Evolutionary conservation across 2,329 filamentous ascomycete species (phyloP).

Genomic region (Lasiodiplodia sp.): DNA sequence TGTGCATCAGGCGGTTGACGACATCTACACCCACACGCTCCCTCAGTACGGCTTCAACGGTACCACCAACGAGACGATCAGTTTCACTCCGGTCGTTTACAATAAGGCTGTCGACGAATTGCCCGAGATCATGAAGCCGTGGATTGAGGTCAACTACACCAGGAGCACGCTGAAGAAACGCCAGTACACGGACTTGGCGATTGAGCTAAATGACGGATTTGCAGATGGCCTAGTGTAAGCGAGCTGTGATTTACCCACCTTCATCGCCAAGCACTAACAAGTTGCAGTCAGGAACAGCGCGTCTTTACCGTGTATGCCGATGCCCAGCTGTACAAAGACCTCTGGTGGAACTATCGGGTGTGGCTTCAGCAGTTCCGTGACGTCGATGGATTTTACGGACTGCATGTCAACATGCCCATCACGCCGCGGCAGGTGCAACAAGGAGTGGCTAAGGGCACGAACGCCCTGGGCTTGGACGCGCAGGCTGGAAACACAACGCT

Average conservation of each 20-base stretch:
- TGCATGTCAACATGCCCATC: constrained; percentile 1
- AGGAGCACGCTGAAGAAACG: not conserved
- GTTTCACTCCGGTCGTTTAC: not conserved
- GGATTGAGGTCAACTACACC: not conserved
- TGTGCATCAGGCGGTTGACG: not conserved
- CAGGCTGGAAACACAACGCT: not conserved
- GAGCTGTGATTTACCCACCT: not conserved
- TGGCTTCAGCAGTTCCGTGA: not conserved
- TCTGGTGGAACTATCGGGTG: not conserved
- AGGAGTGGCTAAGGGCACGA: constrained; percentile 26
- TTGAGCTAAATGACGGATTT: not conserved
- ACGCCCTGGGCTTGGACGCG: constrained; percentile 34
- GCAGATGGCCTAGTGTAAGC: not conserved
- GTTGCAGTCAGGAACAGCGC: not conserved
- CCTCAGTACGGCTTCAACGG: not conserved
- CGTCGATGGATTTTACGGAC: not conserved
- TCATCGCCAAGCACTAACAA: not conserved
- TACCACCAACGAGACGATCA: not conserved
- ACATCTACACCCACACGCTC: not conserved
- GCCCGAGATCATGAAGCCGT: not conserved
- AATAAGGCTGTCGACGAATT: not conserved
- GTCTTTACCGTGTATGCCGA: not conserved
- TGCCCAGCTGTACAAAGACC: not conserved
- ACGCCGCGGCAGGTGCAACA: not conserved
- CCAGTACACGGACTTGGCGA: not conserved